phyloP scores from a whole-genome alignment of 2,329 filamentous ascomycete genomes.

The Trichoderma polysporum region DNA sequence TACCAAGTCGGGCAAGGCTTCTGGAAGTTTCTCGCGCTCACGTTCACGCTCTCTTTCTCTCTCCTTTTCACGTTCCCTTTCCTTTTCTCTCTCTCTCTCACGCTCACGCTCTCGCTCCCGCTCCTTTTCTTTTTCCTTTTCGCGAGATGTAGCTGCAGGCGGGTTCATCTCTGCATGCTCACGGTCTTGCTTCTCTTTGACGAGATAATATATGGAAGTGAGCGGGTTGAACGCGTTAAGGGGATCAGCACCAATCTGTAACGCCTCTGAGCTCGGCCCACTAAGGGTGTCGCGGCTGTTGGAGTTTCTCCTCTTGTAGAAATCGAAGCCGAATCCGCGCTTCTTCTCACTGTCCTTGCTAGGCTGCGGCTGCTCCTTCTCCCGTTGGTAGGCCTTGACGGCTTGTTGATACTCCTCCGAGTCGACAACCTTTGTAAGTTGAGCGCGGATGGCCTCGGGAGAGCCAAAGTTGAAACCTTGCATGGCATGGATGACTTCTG shows the following conservation, averaged over 20 bases:
- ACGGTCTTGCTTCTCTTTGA: constrained; percentile 88
- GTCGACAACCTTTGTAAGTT: constrained; percentile 82
- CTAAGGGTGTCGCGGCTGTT: constrained; percentile 84
- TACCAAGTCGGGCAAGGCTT: constrained; percentile 67
- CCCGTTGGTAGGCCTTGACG: constrained; percentile 67
- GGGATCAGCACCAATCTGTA: constrained; percentile 80
- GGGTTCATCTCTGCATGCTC: constrained; percentile 55
- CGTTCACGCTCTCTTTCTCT: constrained; percentile 30
- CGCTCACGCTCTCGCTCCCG: constrained; percentile 34
- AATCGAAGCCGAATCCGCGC: constrained; percentile 86
- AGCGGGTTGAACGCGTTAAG: constrained; percentile 91
- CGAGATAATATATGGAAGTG: constrained; percentile 91
- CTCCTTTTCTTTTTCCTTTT: constrained; percentile 33
- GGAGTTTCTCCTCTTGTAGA: constrained; percentile 93
- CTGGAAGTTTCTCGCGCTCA: constrained; percentile 42
- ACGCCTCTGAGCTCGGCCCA: constrained; percentile 79
- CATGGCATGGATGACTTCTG: constrained; percentile 86
- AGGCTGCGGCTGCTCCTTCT: constrained; percentile 58
- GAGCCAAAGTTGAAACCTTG: constrained; percentile 96
- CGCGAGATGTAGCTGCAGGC: constrained; percentile 44
- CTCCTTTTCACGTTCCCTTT: constrained; percentile 28
- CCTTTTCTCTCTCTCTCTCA: background rate
- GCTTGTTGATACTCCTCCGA: constrained; percentile 92
- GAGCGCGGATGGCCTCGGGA: constrained; percentile 75
- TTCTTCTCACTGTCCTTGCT: constrained; percentile 74